Evolutionary conservation across 441 rosid species (phyloP), one percentile per base, ranked within the genome.

Genomic region (Erysimum pusillum): DNA sequence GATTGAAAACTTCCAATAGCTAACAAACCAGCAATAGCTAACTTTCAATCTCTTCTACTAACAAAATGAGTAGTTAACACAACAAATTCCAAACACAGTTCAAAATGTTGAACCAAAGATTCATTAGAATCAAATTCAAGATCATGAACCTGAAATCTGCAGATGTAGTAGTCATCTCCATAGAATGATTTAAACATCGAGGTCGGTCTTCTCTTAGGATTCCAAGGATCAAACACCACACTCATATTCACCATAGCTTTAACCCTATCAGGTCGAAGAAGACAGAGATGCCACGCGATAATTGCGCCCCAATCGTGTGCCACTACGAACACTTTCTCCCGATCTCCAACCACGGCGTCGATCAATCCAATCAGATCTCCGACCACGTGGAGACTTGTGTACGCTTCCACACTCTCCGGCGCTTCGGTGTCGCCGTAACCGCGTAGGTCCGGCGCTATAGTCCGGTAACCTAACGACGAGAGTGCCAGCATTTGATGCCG

Each of bases 221-320:
- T 84, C 81, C 91, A 78, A 2, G 94, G 91, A 61, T 14, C 56
- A 74, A 90, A 87, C 41, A 44, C 42, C 2, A 87, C 91, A 52
- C 94, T 90, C 83, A 84, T 39, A 45, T 75, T 88, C 1, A 88
- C 89, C 83, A 91, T 60, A 72, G 91, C 97, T 39, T 82, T 91
- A 60, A 93, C 89, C 60, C 83, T 80, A 67, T 93, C 97, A 0
- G 96, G 96, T 41, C 94, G 67, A 35, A 87, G 85, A 67, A 86
- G 63, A 76, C 89, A 80, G 75, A 91, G 71, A 69, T 79, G 74
- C 97, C 98, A 93, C 0, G 95, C 90, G 11, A 85, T 68, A 0
- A 74, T 9, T 0, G 97, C 95, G 0, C 97, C 97, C 97, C 93
- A 92, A 41, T 92, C 94, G 64, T 90, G 96, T 10, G 88, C 94